Base-by-base conservation (phyloP, 805 yeast species). In the Ogataea thermomethanolica region DNA sequence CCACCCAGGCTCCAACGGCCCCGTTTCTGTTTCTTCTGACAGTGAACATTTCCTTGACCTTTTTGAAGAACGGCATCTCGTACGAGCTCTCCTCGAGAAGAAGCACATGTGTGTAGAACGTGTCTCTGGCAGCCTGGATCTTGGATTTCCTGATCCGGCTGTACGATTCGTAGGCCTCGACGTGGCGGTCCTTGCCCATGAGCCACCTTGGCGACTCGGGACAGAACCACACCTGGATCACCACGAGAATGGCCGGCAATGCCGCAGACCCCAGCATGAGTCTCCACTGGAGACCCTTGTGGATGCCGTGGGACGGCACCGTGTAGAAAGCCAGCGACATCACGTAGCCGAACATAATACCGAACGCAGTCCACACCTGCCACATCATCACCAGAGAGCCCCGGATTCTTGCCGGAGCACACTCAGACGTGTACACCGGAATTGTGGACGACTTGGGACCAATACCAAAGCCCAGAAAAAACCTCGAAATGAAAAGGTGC, bases 1-100 rank as follows among this genome's bases (percentile, higher is more conserved):
- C 87, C 48, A 86, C 73, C 75, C 83, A 82, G 3, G 95, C 78
- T 40, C 86, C 95, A 41, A 82, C 51, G 7, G 86, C 78, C 38
- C 93, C 95, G 57, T 87, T 83, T 64, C 95, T 76, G 62, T 84
- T 85, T 69, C 96, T 78, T 61, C 93, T 75, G 33, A 84, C 70
- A 1, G 81, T 72, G 58, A 86, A 69, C 69, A 85, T 66, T 58
- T 81, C 84, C 37, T 63, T 64, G 33, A 76, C 37, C 54, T 79
- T 74, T 49, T 58, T 64, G 52, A 54, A 57, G 41, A 72, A 70
- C 15, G 83, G 70, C 38, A 70, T 59, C 13, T 63, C 67, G 50
- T 66, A 59, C 3, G 82, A 69, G 32, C 69, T 71, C 59, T 81
- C 87, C 61, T 81, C 87, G 54, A 73, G 65, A 48, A 81, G 67